These are phyloP conservation scores for Anisodus tanguticus DNA, from an alignment of 257 asterid species.

Conservation along the genomic window DNA sequence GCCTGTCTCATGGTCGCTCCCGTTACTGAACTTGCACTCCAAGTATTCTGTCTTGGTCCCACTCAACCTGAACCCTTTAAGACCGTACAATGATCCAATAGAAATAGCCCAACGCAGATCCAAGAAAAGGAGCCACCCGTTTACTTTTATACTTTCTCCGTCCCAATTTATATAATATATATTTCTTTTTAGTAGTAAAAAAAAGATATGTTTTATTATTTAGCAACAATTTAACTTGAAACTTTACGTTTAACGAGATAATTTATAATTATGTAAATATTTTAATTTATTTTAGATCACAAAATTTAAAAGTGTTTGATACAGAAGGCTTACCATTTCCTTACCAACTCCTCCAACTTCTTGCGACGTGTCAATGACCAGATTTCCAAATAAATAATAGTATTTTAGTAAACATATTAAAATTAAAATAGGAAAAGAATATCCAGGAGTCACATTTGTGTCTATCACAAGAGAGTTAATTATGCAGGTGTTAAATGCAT, in stretches of 20 bases:
- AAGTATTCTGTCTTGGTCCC: too few species aligned
- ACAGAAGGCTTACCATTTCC: background rate
- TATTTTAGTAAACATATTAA: background rate
- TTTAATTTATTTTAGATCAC: too few species aligned
- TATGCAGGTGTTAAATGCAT: constrained; percentile 68
- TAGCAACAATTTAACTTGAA: too few species aligned
- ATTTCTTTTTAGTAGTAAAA: too few species aligned
- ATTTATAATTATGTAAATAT: too few species aligned
- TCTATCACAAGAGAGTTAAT: background rate
- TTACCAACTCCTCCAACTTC: background rate
- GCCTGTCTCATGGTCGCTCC: too few species aligned
- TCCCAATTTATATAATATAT: too few species aligned
- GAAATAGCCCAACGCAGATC: constrained; percentile 7
- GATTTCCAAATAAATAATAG: background rate
- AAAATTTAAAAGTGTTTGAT: too few species aligned
- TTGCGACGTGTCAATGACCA: constrained; percentile 11
- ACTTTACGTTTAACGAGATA: too few species aligned
- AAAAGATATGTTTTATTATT: too few species aligned
- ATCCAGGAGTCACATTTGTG: background rate
- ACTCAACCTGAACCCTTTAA: background rate
- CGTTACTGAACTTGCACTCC: too few species aligned
- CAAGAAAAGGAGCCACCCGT: background rate
- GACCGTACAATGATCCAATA: background rate
- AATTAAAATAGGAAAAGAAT: background rate
- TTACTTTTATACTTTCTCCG: background rate